Conservation (phyloP, 2,329 filamentous ascomycete species). For the Dactylellina parvicollis region DNA sequence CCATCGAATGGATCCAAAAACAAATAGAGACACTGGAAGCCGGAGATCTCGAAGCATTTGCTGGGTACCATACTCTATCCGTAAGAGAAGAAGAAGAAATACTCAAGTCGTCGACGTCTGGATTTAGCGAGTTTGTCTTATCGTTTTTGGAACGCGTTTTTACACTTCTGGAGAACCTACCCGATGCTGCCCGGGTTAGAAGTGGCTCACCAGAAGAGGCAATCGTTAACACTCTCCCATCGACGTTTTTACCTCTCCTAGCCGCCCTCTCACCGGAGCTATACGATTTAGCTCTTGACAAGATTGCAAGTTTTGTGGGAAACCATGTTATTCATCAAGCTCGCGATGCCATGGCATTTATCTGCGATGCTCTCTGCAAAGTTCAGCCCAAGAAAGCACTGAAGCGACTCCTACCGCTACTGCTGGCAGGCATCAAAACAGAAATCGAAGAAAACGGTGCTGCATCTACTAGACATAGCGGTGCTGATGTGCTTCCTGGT, state of each 20-base stretch:
- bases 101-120: conserved; percentile 90
- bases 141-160: conserved; percentile 94
- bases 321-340: conserved; percentile 97
- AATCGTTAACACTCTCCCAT: conserved; percentile 92
- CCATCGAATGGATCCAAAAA: conserved; percentile 78
- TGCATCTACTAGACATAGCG: conserved; percentile 91
- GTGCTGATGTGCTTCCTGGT: conserved; percentile 89
- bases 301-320: conserved; percentile 88
- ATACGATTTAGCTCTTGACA: conserved; percentile 90
- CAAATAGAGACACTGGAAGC: conserved; percentile 97
- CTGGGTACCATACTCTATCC: conserved; percentile 82
- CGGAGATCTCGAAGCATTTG: conserved; percentile 82
- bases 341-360: conserved; percentile 97
- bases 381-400: conserved; percentile 93
- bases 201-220: conserved; percentile 95
- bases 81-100: conserved; percentile 89
- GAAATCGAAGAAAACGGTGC: conserved; percentile 98
- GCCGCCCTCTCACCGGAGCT: conserved; percentile 90
- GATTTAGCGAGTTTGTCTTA: conserved; percentile 89
- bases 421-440: conserved; percentile 89
- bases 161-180: conserved; percentile 91
- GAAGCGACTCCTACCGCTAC: conserved; percentile 87
- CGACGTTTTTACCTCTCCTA: conserved; percentile 88
- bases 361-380: conserved; percentile 94
- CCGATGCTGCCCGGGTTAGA: conserved; percentile 85